phyloP scores from a whole-genome alignment of 225 moss, liverwort and hornwort genomes.

The Pseudisothecium myosuroides region DNA sequence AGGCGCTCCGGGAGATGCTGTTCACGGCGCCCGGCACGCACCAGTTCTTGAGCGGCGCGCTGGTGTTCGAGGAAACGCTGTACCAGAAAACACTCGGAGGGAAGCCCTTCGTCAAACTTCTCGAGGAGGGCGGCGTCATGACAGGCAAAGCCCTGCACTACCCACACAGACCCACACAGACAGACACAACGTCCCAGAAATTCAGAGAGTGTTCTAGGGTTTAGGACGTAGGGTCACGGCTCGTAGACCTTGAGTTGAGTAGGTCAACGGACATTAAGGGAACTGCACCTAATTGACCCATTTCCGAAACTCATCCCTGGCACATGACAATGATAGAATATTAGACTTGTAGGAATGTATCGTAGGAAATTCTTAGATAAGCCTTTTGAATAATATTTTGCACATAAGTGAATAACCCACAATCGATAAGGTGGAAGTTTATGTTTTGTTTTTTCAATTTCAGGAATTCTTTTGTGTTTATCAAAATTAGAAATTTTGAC shows the following conservation, averaged over 20 bases:
- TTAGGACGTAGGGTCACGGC: neutral
- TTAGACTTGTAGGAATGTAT: neutral
- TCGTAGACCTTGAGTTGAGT: neutral
- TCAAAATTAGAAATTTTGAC: neutral
- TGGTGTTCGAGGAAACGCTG: constrained; percentile 38
- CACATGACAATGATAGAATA: neutral
- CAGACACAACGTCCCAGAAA: neutral
- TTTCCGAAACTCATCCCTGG: neutral
- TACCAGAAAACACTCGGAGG: constrained; percentile 42
- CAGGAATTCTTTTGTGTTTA: neutral
- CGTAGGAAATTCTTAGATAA: neutral
- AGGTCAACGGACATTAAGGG: neutral
- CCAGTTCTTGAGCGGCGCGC: constrained; percentile 30
- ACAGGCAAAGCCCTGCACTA: constrained; percentile 1
- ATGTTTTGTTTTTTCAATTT: neutral
- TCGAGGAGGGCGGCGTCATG: constrained; percentile 51
- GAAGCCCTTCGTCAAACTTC: constrained; percentile 32
- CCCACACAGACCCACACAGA: no score
- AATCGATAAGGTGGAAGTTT: neutral
- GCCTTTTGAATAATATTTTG: neutral
- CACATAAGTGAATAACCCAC: neutral
- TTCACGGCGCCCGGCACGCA: constrained; percentile 51
- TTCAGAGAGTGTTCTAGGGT: neutral
- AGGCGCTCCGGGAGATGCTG: constrained; percentile 46
- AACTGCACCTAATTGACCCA: neutral